A percentile compares a stretch with the other conserved stretches of the same genome.
Evolutionary conservation across 345 rosid genomes (phyloP).

Genomic region (Syzygium oleosum): DNA sequence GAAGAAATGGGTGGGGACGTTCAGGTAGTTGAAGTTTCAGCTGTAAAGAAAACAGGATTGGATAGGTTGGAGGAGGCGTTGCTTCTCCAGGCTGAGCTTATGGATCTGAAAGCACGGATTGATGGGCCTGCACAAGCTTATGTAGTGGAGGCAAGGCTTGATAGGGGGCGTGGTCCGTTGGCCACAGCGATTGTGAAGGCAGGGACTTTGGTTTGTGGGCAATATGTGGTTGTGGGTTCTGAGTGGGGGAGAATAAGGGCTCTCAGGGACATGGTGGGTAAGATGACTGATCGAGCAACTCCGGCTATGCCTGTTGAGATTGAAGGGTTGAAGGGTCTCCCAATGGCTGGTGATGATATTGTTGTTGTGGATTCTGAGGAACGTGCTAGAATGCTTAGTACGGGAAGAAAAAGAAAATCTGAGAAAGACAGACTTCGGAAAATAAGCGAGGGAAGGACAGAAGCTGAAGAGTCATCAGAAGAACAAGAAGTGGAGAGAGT

Average conservation of each 20-base stretch:
- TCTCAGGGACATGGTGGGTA: constrained; percentile 72
- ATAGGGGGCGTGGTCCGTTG: constrained; percentile 85
- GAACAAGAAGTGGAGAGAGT: constrained; percentile 45
- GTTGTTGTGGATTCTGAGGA: constrained; percentile 89
- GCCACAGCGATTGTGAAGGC: constrained; percentile 86
- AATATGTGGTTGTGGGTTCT: constrained; percentile 73
- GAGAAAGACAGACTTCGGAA: constrained; percentile 65
- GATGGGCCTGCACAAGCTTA: constrained; percentile 98
- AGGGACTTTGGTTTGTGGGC: constrained; percentile 77
- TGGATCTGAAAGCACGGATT: constrained; percentile 75
- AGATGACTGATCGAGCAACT: constrained; percentile 48
- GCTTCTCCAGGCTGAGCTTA: constrained; percentile 87
- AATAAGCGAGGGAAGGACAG: constrained; percentile 44
- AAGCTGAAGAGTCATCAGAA: constrained; percentile 26
- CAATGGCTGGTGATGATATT: constrained; percentile 96
- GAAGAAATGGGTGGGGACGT: constrained; percentile 95
- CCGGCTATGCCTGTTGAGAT: constrained; percentile 91
- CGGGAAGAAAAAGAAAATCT: constrained; percentile 67
- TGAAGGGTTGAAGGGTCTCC: constrained; percentile 93
- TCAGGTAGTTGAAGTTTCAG: constrained; percentile 92
- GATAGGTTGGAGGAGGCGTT: constrained; percentile 78
- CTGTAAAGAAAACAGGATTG: constrained; percentile 61
- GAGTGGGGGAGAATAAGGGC: constrained; percentile 93
- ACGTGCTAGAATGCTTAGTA: constrained; percentile 88
- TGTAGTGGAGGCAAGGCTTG: constrained; percentile 96